Evolutionary conservation across 768 basidiomycete species (phyloP).

Genomic region (Suillus variegatus): DNA sequence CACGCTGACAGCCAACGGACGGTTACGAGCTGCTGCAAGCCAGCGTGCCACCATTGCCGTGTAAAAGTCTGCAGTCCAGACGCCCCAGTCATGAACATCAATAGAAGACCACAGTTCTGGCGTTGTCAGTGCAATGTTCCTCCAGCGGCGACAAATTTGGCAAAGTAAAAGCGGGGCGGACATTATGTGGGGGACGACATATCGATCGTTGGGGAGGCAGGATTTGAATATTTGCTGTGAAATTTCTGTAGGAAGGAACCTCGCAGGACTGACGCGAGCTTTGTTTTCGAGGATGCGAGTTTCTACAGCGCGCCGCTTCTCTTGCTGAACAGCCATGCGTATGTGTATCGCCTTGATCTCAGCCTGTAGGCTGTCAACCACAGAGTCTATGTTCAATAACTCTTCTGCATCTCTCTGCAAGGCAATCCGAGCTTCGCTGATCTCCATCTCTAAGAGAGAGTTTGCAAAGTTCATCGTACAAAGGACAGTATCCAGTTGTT

Average conservation of each 20-base stretch:
- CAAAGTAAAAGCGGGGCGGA: conserved; percentile 34
- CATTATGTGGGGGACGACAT: conserved; percentile 21
- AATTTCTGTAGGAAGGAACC: conserved; percentile 31
- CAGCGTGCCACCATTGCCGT: conserved; percentile 26
- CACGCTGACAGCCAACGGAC: conserved; percentile 25
- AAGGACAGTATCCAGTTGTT: neutral
- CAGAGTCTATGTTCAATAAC: neutral
- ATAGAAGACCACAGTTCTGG: conserved; percentile 35
- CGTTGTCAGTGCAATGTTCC: conserved; percentile 26
- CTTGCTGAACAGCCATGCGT: conserved; percentile 22
- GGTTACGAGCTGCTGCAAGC: conserved; percentile 21
- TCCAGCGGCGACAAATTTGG: conserved; percentile 35
- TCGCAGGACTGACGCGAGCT: conserved; percentile 31
- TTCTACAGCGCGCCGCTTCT: conserved; percentile 18
- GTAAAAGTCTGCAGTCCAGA: conserved; percentile 29
- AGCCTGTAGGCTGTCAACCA: neutral
- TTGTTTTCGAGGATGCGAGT: conserved; percentile 22
- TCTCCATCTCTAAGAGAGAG: neutral
- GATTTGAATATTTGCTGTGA: conserved; percentile 33
- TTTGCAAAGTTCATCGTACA: neutral
- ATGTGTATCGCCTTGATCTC: conserved; percentile 4
- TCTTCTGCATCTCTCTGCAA: conserved; percentile 2
- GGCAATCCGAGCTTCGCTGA: neutral
- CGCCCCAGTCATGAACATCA: conserved; percentile 27
- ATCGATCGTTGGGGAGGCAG: conserved; percentile 26